phyloP scores from a whole-genome alignment of 1,284 basidiomycete genomes.

The Vanrija sp. region DNA sequence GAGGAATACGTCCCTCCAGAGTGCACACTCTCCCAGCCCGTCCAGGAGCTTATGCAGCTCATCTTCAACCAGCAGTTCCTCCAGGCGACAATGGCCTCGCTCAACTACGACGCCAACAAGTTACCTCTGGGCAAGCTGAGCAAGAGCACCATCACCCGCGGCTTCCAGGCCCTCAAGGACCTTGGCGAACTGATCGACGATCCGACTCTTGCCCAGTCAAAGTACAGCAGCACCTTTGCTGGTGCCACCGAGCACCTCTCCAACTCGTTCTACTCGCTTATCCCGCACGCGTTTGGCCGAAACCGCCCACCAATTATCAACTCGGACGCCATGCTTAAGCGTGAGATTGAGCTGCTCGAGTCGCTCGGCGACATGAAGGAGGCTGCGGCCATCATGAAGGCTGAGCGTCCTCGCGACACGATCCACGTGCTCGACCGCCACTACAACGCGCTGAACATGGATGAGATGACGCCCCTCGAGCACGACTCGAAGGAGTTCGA shows the following conservation, averaged over 20 bases:
- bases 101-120: constrained; percentile 69
- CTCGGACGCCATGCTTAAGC: constrained; percentile 51
- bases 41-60: constrained; percentile 55
- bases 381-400: constrained; percentile 59
- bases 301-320: constrained; percentile 55
- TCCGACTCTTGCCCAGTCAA: constrained; percentile 49
- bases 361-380: constrained; percentile 58
- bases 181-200: constrained; percentile 55
- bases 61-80: constrained; percentile 55
- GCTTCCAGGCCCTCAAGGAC: constrained; percentile 48
- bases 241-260: constrained; percentile 54
- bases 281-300: constrained; percentile 62
- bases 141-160: constrained; percentile 29
- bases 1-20: constrained; percentile 9
- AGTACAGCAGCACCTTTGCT: constrained; percentile 20
- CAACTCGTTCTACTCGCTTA: constrained; percentile 54
- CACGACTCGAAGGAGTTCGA: constrained; percentile 54
- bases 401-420: constrained; percentile 51
- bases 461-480: constrained; percentile 56
- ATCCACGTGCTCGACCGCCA: constrained; percentile 60
- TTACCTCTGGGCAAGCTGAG: constrained; percentile 56
- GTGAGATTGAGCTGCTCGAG: constrained; percentile 63
- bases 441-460: constrained; percentile 57
- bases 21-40: constrained; percentile 9
- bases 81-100: constrained; percentile 58